A percentile compares a stretch with the other conserved stretches of the same genome.
Evolutionary conservation across 1,139 yeast species (phyloP).

Genomic region (Lizanozyma gosingica): DNA sequence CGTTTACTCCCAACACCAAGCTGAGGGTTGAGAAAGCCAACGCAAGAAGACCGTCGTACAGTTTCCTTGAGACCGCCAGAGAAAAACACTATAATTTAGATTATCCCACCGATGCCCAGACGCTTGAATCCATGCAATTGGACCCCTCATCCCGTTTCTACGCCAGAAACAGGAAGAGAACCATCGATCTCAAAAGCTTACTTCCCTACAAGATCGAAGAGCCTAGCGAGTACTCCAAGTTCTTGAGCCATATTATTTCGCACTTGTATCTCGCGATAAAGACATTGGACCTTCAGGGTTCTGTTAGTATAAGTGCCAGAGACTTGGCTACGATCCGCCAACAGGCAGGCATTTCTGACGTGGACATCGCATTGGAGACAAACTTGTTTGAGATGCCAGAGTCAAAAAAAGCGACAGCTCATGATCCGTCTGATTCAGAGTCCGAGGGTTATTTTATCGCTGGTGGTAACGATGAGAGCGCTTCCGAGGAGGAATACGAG

Average conservation of each 20-base stretch:
- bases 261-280: slow-evolving; percentile 74
- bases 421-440: not conserved
- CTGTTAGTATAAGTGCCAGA: slow-evolving; percentile 57
- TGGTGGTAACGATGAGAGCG: slow-evolving; percentile 14
- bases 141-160: slow-evolving; percentile 51
- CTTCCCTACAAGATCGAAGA: slow-evolving; percentile 75
- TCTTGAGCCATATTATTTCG: slow-evolving; percentile 68
- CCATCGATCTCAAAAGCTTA: slow-evolving; percentile 48
- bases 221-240: slow-evolving; percentile 61
- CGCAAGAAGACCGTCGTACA: slow-evolving; percentile 27
- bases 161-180: slow-evolving; percentile 42
- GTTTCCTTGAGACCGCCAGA: slow-evolving; percentile 26
- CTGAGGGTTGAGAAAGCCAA: not conserved
- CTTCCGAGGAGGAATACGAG: slow-evolving; percentile 18
- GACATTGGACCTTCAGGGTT: slow-evolving; percentile 70
- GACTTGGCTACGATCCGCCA: slow-evolving; percentile 40
- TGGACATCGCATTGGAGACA: slow-evolving; percentile 48
- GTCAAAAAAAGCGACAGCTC: slow-evolving; percentile 5
- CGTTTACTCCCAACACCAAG: not conserved
- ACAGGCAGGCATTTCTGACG: slow-evolving; percentile 27
- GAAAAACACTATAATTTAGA: slow-evolving; percentile 47
- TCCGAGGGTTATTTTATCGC: slow-evolving; percentile 6
- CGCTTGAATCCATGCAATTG: slow-evolving; percentile 27
- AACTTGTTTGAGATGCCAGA: slow-evolving; percentile 30
- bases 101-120: slow-evolving; percentile 42